phyloP scores from a whole-genome alignment of 257 asterid genomes.

The Mentha longifolia region DNA sequence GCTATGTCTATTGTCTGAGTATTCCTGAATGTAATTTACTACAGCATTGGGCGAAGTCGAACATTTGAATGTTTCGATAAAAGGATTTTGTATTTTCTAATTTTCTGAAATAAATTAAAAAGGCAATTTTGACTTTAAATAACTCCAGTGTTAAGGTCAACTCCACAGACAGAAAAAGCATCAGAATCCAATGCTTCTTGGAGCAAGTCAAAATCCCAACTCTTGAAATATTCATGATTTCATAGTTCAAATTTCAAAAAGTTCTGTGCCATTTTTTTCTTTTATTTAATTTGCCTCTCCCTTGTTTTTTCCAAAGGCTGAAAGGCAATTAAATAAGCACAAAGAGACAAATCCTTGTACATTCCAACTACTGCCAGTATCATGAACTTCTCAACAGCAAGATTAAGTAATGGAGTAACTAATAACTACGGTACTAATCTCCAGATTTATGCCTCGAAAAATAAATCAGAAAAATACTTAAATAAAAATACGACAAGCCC shows the following conservation, averaged over 20 bases:
- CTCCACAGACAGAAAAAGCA: slow-evolving; percentile 8
- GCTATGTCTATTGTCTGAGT: not conserved
- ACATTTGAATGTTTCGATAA: not conserved
- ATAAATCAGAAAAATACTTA: not conserved
- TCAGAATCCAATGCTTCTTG: slow-evolving; percentile 43
- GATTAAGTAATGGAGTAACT: too few species aligned
- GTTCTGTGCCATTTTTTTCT: not conserved
- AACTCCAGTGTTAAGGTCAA: slow-evolving; percentile 28
- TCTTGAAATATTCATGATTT: slow-evolving; percentile 17
- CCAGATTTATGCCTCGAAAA: not conserved
- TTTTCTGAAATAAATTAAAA: not conserved
- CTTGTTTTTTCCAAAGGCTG: slow-evolving; percentile 2
- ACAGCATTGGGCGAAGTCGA: not conserved
- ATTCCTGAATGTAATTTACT: not conserved
- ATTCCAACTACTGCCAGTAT: slow-evolving; percentile 12
- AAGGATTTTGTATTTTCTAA: not conserved
- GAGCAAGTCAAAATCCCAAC: slow-evolving; percentile 24
- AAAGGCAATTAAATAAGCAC: slow-evolving; percentile 21
- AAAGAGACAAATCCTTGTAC: slow-evolving; percentile 29
- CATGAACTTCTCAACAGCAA: slow-evolving; percentile 27
- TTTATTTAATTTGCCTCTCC: not conserved
- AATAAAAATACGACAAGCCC: too few species aligned
- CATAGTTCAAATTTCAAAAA: not conserved
- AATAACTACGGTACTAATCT: slow-evolving; percentile 7
- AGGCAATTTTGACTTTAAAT: slow-evolving; percentile 15